phyloP scores from a whole-genome alignment of 2,329 filamentous ascomycete genomes.

The Phialophora chinensis region DNA sequence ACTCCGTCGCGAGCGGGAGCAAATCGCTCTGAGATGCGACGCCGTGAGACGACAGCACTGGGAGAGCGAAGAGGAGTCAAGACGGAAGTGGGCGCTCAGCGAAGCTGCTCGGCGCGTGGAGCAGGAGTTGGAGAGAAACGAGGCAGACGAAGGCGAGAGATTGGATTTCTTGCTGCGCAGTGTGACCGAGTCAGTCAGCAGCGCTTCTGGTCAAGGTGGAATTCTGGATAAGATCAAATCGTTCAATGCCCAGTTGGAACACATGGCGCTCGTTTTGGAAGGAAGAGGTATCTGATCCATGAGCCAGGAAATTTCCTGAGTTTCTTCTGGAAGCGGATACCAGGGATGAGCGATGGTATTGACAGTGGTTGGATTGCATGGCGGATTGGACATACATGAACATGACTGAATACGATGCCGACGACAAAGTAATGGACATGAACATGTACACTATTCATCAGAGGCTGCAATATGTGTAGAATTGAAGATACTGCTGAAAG shows the following conservation, averaged over 20 bases:
- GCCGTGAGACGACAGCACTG: constrained; percentile 52
- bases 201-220: constrained; percentile 48
- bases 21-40: constrained; percentile 58
- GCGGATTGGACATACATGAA: background rate
- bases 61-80: constrained; percentile 47
- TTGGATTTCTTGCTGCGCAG: constrained; percentile 52
- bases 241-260: constrained; percentile 53
- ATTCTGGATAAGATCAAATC: constrained; percentile 49
- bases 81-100: constrained; percentile 37
- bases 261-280: constrained; percentile 39
- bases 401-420: background rate
- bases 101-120: constrained; percentile 49
- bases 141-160: constrained; percentile 42
- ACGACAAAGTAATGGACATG: background rate
- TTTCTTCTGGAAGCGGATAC: background rate
- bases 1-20: constrained; percentile 56
- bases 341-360: background rate
- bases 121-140: constrained; percentile 48
- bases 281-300: constrained; percentile 13
- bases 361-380: background rate
- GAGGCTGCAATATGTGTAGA: background rate
- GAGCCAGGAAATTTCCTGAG: background rate
- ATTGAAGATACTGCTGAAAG: background rate
- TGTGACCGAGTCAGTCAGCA: constrained; percentile 51
- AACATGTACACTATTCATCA: background rate